These are phyloP conservation scores for Decorospora gaudefroyi DNA, from an alignment of 2,329 filamentous ascomycete genomes.

Conservation along the genomic window DNA sequence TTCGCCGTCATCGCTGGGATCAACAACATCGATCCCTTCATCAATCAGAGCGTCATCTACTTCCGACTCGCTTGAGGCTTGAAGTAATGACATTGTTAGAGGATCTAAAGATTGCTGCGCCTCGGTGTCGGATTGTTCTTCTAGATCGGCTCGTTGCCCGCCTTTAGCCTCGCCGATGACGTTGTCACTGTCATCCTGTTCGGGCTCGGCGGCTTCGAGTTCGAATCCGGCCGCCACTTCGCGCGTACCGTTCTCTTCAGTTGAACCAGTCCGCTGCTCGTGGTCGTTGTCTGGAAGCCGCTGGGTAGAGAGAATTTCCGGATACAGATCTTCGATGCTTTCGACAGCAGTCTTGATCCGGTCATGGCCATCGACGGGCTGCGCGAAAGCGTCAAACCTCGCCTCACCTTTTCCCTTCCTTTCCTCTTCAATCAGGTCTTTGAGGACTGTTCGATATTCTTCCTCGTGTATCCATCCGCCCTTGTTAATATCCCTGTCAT, in stretches of 20 bases:
- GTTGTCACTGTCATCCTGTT: constrained; percentile 10
- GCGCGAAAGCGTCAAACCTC: constrained; percentile 70
- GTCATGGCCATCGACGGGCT: constrained; percentile 57
- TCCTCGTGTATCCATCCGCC: constrained; percentile 93
- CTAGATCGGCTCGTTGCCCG: constrained; percentile 33
- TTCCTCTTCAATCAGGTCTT: constrained; percentile 68
- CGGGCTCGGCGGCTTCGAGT: neutral
- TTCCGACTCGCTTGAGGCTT: constrained; percentile 7
- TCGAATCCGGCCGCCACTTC: neutral
- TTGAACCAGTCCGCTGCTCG: neutral
- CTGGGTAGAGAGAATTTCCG: constrained; percentile 59
- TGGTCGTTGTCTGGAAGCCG: constrained; percentile 15
- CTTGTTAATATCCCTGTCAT: constrained; percentile 70
- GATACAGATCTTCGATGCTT: constrained; percentile 86
- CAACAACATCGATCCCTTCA: constrained; percentile 27
- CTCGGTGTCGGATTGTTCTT: constrained; percentile 24
- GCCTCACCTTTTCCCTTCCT: constrained; percentile 54
- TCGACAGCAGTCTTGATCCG: constrained; percentile 76
- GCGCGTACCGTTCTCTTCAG: neutral
- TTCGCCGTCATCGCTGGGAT: constrained; percentile 20
- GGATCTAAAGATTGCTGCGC: constrained; percentile 38
- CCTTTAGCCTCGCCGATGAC: constrained; percentile 20
- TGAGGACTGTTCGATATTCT: constrained; percentile 71
- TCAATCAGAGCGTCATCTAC: constrained; percentile 20
- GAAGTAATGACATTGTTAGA: constrained; percentile 34